Percentiles rank a stretch among this genome's conserved stretches.
These are phyloP conservation scores for Penstemon eatonii DNA, from an alignment of 257 asterid species.

Conservation along the genomic window DNA sequence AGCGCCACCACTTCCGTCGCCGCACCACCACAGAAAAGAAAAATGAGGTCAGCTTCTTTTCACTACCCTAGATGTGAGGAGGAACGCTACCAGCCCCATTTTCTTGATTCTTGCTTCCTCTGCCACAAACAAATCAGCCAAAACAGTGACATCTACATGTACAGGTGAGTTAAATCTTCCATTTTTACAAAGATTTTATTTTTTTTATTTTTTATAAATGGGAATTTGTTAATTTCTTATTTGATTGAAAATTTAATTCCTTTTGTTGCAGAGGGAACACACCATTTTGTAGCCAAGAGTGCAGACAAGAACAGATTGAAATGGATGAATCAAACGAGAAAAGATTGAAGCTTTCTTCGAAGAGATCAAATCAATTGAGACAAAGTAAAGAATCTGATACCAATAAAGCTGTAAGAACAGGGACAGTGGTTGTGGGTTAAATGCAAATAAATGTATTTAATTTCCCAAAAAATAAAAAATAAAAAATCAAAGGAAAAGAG, in stretches of 20 bases:
- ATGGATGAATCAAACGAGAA: constrained; percentile 78
- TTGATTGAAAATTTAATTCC: neutral
- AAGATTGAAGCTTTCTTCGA: constrained; percentile 55
- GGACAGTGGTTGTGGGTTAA: constrained; percentile 76
- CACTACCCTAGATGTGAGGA: constrained; percentile 53
- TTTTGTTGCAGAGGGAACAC: constrained; percentile 75
- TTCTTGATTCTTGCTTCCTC: constrained; percentile 79
- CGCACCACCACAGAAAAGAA: constrained; percentile 3
- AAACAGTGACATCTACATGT: constrained; percentile 87
- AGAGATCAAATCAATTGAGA: constrained; percentile 47
- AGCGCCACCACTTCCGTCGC: constrained; percentile 13
- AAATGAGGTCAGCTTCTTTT: constrained; percentile 40
- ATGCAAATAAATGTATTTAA: neutral
- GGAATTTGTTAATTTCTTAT: neutral
- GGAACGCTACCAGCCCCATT: constrained; percentile 57
- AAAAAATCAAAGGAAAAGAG: neutral
- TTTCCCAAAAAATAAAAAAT: neutral
- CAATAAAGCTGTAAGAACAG: constrained; percentile 55
- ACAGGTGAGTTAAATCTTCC: constrained; percentile 54
- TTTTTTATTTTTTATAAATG: neutral
- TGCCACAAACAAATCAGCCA: constrained; percentile 65
- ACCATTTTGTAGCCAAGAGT: constrained; percentile 89
- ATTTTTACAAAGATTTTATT: neutral
- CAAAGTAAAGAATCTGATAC: constrained; percentile 47
- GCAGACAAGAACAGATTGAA: constrained; percentile 95